phyloP scores from a whole-genome alignment of 768 basidiomycete species.

The Asterophora parasitica region DNA sequence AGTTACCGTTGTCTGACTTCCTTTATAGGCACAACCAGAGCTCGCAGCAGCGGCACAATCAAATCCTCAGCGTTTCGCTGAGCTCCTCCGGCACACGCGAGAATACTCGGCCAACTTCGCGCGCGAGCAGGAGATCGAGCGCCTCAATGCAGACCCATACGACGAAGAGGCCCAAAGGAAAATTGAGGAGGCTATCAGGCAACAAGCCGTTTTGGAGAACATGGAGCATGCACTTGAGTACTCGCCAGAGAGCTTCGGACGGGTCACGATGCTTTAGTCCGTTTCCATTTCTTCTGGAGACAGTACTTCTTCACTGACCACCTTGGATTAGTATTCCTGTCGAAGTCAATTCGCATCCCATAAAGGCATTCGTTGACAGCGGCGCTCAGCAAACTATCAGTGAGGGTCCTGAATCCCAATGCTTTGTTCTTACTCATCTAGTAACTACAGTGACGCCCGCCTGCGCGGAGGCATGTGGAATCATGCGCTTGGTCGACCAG shows the following conservation, averaged over 20 bases:
- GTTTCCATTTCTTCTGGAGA: conserved; percentile 25
- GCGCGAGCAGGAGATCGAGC: conserved; percentile 56
- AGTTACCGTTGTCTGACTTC: neutral
- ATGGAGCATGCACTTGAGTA: conserved; percentile 92
- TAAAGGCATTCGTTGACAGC: conserved; percentile 97
- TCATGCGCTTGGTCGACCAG: conserved; percentile 91
- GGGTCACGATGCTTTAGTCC: conserved; percentile 96
- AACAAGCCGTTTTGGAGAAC: conserved; percentile 88
- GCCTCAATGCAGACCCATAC: conserved; percentile 83
- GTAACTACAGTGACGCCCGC: conserved; percentile 74
- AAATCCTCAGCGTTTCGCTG: conserved; percentile 70
- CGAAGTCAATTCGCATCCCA: conserved; percentile 85
- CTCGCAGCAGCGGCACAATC: conserved; percentile 65
- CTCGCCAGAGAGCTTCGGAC: conserved; percentile 88
- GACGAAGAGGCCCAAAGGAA: conserved; percentile 87
- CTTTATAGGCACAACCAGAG: conserved; percentile 70
- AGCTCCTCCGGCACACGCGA: conserved; percentile 60
- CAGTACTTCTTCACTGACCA: neutral
- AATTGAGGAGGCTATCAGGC: conserved; percentile 92
- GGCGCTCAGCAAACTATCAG: conserved; percentile 97
- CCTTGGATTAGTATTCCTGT: conserved; percentile 64
- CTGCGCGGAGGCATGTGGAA: conserved; percentile 85
- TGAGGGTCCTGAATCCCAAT: conserved; percentile 31
- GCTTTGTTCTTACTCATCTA: neutral
- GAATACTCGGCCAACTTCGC: conserved; percentile 47